phyloP scores from a whole-genome alignment of 306 rosid species.

The Pyrus pyrifolia region DNA sequence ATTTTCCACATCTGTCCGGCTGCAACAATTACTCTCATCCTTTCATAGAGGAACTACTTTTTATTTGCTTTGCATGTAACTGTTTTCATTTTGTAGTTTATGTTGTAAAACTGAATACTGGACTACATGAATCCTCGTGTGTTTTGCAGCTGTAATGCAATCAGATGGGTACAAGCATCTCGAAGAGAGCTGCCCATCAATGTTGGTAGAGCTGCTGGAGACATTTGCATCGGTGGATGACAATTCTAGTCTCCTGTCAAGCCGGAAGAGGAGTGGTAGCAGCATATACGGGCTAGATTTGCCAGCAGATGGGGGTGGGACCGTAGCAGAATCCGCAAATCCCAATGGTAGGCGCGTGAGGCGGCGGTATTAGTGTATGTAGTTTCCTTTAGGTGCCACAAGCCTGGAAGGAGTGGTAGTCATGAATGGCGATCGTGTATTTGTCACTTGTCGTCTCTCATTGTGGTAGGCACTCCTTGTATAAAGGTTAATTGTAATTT shows the following conservation, averaged over 20 bases:
- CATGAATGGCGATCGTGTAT: not conserved
- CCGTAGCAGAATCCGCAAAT: conserved; percentile 48
- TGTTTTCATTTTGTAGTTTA: not conserved
- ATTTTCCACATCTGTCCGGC: not conserved
- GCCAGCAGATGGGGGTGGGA: conserved; percentile 45
- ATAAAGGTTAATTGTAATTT: conserved; percentile 5
- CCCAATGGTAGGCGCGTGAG: conserved; percentile 64
- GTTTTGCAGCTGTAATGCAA: conserved; percentile 77
- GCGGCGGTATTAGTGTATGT: conserved; percentile 41
- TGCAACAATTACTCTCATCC: not conserved
- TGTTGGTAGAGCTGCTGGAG: conserved; percentile 73
- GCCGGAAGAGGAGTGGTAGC: conserved; percentile 62
- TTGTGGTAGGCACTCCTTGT: conserved; percentile 1
- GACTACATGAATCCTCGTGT: conserved; percentile 7
- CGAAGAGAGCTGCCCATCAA: conserved; percentile 73
- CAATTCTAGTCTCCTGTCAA: conserved; percentile 30
- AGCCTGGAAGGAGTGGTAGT: conserved; percentile 15
- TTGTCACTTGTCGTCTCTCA: not conserved
- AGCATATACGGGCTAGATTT: conserved; percentile 55
- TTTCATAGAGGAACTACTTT: not conserved
- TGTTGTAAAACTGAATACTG: conserved; percentile 2
- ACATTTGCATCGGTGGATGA: conserved; percentile 70
- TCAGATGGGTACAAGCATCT: conserved; percentile 74
- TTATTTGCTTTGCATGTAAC: not conserved
- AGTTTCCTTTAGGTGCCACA: conserved; percentile 13